phyloP scores from a whole-genome alignment of 257 asterid species.

The Apocynum venetum region DNA sequence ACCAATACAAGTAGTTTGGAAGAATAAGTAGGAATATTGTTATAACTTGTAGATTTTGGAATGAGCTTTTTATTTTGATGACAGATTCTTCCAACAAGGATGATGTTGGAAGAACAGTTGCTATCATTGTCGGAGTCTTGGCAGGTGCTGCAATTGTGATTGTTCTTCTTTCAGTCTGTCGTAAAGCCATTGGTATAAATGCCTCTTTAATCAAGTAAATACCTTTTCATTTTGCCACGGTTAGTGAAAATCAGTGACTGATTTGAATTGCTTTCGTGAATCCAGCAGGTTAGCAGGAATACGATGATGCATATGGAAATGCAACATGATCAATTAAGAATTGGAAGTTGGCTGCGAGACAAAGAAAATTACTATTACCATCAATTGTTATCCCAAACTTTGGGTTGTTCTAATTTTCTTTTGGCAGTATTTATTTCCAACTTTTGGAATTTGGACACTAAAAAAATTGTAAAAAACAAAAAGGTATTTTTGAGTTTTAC shows the following conservation, averaged over 20 bases:
- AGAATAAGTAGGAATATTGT: no score
- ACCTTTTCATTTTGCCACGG: no score
- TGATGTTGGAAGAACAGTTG: constrained; percentile 70
- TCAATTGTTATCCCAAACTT: no score
- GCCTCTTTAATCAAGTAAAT: background rate
- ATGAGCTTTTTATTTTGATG: constrained; percentile 6
- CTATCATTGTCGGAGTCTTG: constrained; percentile 65
- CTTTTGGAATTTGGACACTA: background rate
- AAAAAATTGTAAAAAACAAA: background rate
- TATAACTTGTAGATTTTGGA: background rate
- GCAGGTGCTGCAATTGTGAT: constrained; percentile 66
- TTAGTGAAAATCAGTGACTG: no score
- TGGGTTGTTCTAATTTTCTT: background rate
- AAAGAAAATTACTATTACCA: background rate
- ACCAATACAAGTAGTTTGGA: no score
- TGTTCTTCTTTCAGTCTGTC: constrained; percentile 74
- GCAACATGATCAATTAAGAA: background rate
- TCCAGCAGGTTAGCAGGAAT: constrained; percentile 4
- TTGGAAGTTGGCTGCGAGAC: background rate
- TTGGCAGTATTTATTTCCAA: background rate
- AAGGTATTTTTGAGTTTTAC: background rate
- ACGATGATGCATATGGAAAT: background rate
- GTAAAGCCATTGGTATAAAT: constrained; percentile 38
- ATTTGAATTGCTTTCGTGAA: background rate
- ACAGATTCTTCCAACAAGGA: constrained; percentile 51